Evolutionary conservation across 176 grass and related monocot species (phyloP).

Genomic region (Triticum turgidum): DNA sequence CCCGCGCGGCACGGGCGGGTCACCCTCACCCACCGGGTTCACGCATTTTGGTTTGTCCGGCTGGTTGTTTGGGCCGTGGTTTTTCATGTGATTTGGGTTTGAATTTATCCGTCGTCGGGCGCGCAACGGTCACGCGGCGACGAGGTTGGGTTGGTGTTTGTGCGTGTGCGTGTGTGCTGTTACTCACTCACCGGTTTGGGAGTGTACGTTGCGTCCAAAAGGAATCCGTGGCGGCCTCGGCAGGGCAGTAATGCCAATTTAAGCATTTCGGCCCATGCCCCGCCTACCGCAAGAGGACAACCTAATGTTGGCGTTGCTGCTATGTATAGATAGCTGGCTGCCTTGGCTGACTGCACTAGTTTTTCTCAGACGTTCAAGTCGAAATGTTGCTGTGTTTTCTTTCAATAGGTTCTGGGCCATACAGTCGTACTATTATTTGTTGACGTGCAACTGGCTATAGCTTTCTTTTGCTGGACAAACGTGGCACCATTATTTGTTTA

Average conservation of each 20-base stretch:
- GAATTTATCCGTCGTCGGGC: constrained; percentile 24
- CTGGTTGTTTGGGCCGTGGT: constrained; percentile 9
- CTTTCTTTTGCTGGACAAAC: too few species aligned
- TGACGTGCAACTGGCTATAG: too few species aligned
- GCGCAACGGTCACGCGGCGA: constrained; percentile 29
- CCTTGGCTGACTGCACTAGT: too few species aligned
- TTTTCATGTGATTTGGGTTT: constrained; percentile 42
- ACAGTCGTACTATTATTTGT: too few species aligned
- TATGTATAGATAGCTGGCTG: neutral
- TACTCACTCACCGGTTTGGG: neutral
- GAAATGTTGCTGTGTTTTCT: too few species aligned
- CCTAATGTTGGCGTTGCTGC: neutral
- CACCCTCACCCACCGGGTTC: neutral
- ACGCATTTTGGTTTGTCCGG: constrained; percentile 12
- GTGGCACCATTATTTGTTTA: too few species aligned
- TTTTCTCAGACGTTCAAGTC: too few species aligned
- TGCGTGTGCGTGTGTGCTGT: neutral
- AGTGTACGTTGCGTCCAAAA: constrained; percentile 17
- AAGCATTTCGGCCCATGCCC: constrained; percentile 17
- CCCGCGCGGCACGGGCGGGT: neutral
- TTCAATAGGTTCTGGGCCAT: too few species aligned
- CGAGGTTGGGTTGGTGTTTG: neutral
- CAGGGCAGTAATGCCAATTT: constrained; percentile 29
- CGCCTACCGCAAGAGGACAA: constrained; percentile 1
- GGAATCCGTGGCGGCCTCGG: neutral